Evolutionary conservation across 371 early-diverging fungal genomes (phyloP), one percentile per base, ranked within the genome.

Genomic region (Rhizomucor miehei): DNA sequence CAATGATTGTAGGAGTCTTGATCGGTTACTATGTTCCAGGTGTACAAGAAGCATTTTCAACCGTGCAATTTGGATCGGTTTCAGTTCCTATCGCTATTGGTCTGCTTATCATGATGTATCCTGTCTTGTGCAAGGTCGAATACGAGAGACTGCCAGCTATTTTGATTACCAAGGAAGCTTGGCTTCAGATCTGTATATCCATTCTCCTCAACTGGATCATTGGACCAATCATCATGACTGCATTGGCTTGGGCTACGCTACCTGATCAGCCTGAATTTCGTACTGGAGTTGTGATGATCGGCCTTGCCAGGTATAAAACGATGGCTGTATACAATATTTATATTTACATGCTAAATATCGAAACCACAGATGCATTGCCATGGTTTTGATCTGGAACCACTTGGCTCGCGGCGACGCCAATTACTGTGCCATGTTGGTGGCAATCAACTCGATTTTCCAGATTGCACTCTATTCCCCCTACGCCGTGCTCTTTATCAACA

Each of bases 381-480:
- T 89, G 89, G 90, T 90, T 10, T 58, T 90, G 40, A 85, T 90
- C 16, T 90, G 90, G 90, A 85, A 83, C 55, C 61, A 81, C 24
- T 66, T 90, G 12, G 84, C 88, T 20, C 78, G 71, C 8, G 89
- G 89, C 1, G 82, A 90, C 48, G 29, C 68, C 19, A 76, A 86
- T 25, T 88, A 81, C 46, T 81, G 87, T 56, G 89, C 89, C 2
- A 72, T 88, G 38, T 63, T 86, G 0, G 88, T 90, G 9, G 86
- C 81, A 10, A 57, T 88, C 64, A 89, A 90, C 60, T 79, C 87
- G 2, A 58, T 90, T 21, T 60, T 89, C 16, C 91, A 89, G 56
- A 80, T 89, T 46, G 62, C 80, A 5, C 60, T 89, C 11, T 90
- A 71, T 54, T 79, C 81, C 0, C 89, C 88, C 1, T 75, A 86